These are phyloP conservation scores for Rhizopus arrhizus DNA, from an alignment of 371 early-diverging fungal species.

Conservation along the genomic window DNA sequence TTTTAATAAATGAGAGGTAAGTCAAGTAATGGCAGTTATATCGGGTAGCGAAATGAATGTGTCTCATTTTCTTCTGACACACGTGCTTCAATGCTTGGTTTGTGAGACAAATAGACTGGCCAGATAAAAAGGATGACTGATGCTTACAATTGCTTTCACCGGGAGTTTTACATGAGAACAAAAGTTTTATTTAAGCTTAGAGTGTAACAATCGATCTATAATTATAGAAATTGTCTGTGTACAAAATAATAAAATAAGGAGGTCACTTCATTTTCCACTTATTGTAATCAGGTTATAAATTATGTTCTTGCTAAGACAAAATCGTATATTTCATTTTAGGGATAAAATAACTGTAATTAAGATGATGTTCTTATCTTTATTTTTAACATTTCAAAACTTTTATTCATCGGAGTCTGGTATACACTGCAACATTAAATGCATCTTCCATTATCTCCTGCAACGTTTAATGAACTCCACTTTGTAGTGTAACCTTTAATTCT, in stretches of 20 bases:
- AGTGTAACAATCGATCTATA: background rate
- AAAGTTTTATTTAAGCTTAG: background rate
- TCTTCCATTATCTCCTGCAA: slow-evolving; percentile 20
- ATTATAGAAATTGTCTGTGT: background rate
- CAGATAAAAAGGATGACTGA: background rate
- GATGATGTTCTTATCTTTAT: slow-evolving; percentile 41
- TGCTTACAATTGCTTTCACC: slow-evolving; percentile 5
- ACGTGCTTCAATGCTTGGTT: background rate
- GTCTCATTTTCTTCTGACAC: background rate
- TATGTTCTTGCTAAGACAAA: background rate
- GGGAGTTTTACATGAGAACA: slow-evolving; percentile 9
- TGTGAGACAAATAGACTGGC: background rate
- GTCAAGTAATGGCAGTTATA: background rate
- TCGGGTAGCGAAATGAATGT: background rate
- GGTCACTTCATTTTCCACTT: slow-evolving; percentile 28
- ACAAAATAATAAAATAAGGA: slow-evolving; percentile 38
- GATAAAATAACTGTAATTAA: slow-evolving; percentile 29
- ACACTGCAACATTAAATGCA: slow-evolving; percentile 30
- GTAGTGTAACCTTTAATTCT: no score
- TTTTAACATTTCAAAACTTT: slow-evolving; percentile 27
- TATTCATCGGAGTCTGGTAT: slow-evolving; percentile 23
- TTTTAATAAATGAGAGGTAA: background rate
- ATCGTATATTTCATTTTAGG: slow-evolving; percentile 1
- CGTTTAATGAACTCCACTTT: slow-evolving; percentile 3
- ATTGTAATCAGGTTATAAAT: slow-evolving; percentile 29